These are phyloP conservation scores for Colletotrichum godetiae DNA, from an alignment of 2,329 filamentous ascomycete species.

Conservation along the genomic window DNA sequence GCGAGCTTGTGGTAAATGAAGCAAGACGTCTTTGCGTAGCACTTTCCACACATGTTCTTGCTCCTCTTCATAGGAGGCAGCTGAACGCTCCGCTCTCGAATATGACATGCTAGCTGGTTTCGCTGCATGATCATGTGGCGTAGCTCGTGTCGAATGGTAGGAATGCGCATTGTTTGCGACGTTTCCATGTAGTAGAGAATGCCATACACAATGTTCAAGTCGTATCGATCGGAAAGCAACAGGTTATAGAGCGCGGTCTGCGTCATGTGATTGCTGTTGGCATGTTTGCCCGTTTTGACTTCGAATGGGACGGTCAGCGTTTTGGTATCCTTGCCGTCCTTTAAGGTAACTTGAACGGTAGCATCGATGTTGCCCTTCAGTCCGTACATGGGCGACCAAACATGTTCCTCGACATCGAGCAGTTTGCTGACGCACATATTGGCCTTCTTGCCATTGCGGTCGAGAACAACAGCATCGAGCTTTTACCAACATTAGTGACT, in stretches of 20 bases:
- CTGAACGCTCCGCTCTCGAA: constrained; percentile 81
- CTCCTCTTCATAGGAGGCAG: constrained; percentile 89
- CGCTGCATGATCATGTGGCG: constrained; percentile 97
- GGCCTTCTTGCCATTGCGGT: constrained; percentile 60
- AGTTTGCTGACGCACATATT: constrained; percentile 92
- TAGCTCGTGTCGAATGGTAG: constrained; percentile 86
- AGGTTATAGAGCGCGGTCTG: constrained; percentile 96
- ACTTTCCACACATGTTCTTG: constrained; percentile 83
- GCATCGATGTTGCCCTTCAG: constrained; percentile 98
- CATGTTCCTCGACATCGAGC: constrained; percentile 95
- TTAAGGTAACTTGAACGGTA: constrained; percentile 88
- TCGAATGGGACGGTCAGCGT: constrained; percentile 92
- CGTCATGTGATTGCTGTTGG: constrained; percentile 85
- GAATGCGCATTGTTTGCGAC: constrained; percentile 86
- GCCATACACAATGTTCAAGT: constrained; percentile 90
- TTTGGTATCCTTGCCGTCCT: constrained; percentile 72
- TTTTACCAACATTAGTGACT: constrained; percentile 43
- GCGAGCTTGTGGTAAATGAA: constrained; percentile 94
- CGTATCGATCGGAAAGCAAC: constrained; percentile 92
- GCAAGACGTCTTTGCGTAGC: constrained; percentile 91
- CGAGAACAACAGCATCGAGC: constrained; percentile 29
- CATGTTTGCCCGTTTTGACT: constrained; percentile 91
- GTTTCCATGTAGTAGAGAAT: constrained; percentile 96
- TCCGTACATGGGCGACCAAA: constrained; percentile 98
- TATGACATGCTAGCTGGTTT: constrained; percentile 87